Percentiles rank a stretch among this genome's conserved stretches.
Evolutionary conservation across 352 stramenopile genomes (phyloP).

Genomic region (Globisporangium uncinulatum): DNA sequence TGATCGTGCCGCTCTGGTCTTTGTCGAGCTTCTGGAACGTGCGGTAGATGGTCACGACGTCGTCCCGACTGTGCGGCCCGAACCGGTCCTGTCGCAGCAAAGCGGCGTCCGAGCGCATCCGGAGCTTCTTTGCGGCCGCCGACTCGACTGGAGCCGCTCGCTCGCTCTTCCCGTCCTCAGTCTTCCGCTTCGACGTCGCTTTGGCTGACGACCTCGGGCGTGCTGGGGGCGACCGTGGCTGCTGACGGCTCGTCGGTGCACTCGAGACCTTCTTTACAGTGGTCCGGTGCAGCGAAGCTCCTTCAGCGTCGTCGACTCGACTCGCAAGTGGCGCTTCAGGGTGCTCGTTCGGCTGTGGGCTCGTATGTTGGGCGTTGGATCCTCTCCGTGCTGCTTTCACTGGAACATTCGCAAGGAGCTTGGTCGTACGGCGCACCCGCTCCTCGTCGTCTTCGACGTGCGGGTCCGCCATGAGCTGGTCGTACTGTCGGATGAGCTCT

Average conservation of each 20-base stretch:
- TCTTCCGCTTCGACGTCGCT: slow-evolving; percentile 12
- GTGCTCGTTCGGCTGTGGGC: background rate
- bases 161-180: slow-evolving; percentile 8
- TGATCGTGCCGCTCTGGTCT: slow-evolving; percentile 63
- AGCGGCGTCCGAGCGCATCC: slow-evolving; percentile 50
- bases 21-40: slow-evolving; percentile 71
- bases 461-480: slow-evolving; percentile 29
- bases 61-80: slow-evolving; percentile 54
- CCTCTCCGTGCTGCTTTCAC: background rate
- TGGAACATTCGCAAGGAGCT: slow-evolving; percentile 1
- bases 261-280: slow-evolving; percentile 9
- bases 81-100: slow-evolving; percentile 64
- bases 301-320: background rate
- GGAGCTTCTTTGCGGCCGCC: slow-evolving; percentile 41
- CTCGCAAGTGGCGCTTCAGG: background rate
- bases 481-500: slow-evolving; percentile 42
- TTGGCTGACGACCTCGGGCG: slow-evolving; percentile 8
- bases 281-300: background rate
- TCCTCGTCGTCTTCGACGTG: slow-evolving; percentile 18
- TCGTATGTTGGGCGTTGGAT: background rate
- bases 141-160: slow-evolving; percentile 1
- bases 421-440: slow-evolving; percentile 18
- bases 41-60: slow-evolving; percentile 65
- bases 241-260: slow-evolving; percentile 5
- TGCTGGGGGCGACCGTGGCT: background rate